phyloP scores from a whole-genome alignment of 352 stramenopile species.

The Phytophthora pini region DNA sequence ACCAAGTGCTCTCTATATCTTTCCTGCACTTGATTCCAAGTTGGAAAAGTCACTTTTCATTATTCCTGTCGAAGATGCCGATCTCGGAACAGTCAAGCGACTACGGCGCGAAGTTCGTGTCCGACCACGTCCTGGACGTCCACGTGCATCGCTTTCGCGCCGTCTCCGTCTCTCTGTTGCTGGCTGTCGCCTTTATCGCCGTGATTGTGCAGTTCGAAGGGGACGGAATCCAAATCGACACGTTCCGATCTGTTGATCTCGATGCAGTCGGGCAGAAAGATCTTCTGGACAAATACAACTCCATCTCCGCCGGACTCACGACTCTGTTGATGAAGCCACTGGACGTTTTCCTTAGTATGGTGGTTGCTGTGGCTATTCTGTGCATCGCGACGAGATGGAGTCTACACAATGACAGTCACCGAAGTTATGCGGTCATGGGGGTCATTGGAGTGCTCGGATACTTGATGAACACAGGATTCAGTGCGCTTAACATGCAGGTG shows the following conservation, averaged over 20 bases:
- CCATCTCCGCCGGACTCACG: slow-evolving; percentile 7
- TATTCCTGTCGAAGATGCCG: not conserved
- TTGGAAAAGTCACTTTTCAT: not conserved
- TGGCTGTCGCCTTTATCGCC: not conserved
- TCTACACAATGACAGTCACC: slow-evolving; percentile 11
- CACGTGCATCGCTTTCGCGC: slow-evolving; percentile 8
- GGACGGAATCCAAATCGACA: slow-evolving; percentile 9
- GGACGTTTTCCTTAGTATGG: slow-evolving; percentile 16
- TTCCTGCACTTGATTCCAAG: not conserved
- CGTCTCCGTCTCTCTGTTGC: not conserved
- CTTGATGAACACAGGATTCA: slow-evolving; percentile 26
- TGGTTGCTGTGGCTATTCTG: slow-evolving; percentile 9
- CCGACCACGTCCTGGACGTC: slow-evolving; percentile 3
- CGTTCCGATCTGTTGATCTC: slow-evolving; percentile 8
- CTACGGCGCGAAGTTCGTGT: not conserved
- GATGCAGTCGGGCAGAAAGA: slow-evolving; percentile 11
- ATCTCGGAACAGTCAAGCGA: too few species aligned
- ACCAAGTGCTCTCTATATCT: not conserved
- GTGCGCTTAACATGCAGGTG: slow-evolving; percentile 19
- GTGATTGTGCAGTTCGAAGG: slow-evolving; percentile 10
- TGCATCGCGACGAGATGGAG: slow-evolving; percentile 7
- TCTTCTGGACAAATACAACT: slow-evolving; percentile 18
- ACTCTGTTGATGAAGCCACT: slow-evolving; percentile 17
- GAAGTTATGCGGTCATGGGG: slow-evolving; percentile 5
- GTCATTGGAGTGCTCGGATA: slow-evolving; percentile 14